Base-by-base conservation (phyloP, 768 basidiomycete genomes). In the Termitomyces sp. region DNA sequence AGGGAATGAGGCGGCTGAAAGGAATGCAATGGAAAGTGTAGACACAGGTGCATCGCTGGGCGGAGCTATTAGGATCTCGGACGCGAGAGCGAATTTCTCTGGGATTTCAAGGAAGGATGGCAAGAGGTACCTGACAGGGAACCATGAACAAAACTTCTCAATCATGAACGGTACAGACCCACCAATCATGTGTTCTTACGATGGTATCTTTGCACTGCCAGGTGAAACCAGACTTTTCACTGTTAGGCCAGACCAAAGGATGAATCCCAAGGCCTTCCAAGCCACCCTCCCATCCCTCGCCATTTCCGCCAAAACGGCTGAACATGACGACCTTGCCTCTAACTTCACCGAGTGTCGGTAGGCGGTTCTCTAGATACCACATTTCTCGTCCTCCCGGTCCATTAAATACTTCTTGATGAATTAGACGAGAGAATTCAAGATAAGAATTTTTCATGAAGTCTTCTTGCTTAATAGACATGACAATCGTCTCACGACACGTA, bases 401-500 rank as follows among this genome's bases (percentile, higher is more conserved):
- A 42, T 65, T 65, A 23, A 71, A 68, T 25, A 96, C 87, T 54
- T 86, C 89, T 41, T 83, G 73, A 35, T 79, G 82, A 9, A 95
- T 88, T 10, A 85, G 70, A 31, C 69, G 62, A 2, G 90, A 89
- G 69, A 95, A 94, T 6, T 73, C 56, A 1, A 69, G 62, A 0
- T 75, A 67, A 4, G 82, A 73, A 0, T 79, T 77, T 19, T 63
- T 69, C 5, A 76, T 67, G 56, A 76, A 83, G 62, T 92, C 88
- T 68, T 98, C 95, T 66, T 95, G 90, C 70, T 96, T 95, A 67
- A 98, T 81, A 16, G 87, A 94, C 75, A 95, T 84, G 29, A 97
- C 81, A 35, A 97, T 69, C 0, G 89, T 89, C 69, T 96, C 95
- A 29, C 75, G 77, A 9, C 73, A 75, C 1, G 89, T 82, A 4